Base-by-base conservation (phyloP, 2,329 filamentous ascomycete genomes). In the Aureobasidium zeae region DNA sequence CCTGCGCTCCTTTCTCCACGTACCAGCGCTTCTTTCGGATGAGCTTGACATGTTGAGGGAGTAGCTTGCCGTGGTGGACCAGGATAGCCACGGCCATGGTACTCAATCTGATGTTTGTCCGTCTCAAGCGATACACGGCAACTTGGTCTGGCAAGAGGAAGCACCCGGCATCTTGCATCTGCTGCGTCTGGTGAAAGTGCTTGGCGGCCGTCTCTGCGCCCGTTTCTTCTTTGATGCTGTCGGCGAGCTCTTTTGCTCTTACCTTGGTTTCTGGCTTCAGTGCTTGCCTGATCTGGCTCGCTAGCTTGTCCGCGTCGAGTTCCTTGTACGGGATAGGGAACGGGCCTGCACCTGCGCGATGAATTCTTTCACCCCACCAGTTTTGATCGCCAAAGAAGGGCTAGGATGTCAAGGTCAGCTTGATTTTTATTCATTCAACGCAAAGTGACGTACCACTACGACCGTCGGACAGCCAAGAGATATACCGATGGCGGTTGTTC, bases 101-200 rank as follows among this genome's bases (percentile, higher is more conserved):
- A 53, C 82, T 86, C 9, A 91, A 63, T 1, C 69, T 70, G 19
- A 81, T 69, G 44, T 79, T 67, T 0, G 77, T 82, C 29, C 76
- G 70, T 50, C 74, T 76, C 2, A 88, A 66, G 29, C 78, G 72
- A 83, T 84, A 91, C 0, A 79, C 76, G 0, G 86, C 85, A 1
- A 74, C 72, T 30, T 76, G 71, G 43, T 72, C 72, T 0, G 83
- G 82, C 8, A 75, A 72, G 22, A 89, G 54, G 3, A 74, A 71
- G 57, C 85, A 89, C 5, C 29, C 24, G 2, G 28, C 3, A 11
- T 43, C 15, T n/a, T 34, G 15, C 44, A 43, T 42, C 13, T 46
- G 36, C 4, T 19, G 17, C 4, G 30, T 42, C 12, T 34, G 29
- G n/a, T 70, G 50, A 36, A 70, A 69, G 4, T 60, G 63, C 22